phyloP scores from a whole-genome alignment of 345 rosid species.

The Ceriops zippeliana region DNA sequence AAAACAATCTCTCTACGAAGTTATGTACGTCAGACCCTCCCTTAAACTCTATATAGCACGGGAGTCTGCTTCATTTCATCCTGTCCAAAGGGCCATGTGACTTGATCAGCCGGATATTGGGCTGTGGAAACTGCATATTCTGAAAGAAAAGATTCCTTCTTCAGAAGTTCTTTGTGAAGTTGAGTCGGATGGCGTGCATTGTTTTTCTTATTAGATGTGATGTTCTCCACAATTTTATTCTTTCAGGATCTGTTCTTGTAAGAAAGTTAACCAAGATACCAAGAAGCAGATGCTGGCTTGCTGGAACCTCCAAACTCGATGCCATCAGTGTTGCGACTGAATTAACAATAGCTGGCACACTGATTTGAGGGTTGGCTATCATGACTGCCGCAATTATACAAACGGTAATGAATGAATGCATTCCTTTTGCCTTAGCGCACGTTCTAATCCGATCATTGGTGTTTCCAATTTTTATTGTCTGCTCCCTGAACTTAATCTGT shows the following conservation, averaged over 20 bases:
- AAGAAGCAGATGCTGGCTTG: slow-evolving; percentile 60
- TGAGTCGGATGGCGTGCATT: background rate
- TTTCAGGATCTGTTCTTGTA: slow-evolving; percentile 45
- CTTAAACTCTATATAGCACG: too few relatives aligned
- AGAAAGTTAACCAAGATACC: slow-evolving; percentile 60
- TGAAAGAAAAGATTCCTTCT: too few relatives aligned
- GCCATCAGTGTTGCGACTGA: slow-evolving; percentile 43
- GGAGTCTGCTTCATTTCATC: too few relatives aligned
- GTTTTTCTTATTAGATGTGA: background rate
- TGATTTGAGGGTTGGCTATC: slow-evolving; percentile 57
- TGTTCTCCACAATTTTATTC: background rate
- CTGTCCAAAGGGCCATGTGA: too few relatives aligned
- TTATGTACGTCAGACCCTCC: too few relatives aligned
- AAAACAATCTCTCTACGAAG: too few relatives aligned
- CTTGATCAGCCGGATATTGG: too few relatives aligned
- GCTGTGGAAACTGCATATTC: too few relatives aligned
- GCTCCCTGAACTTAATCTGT: background rate
- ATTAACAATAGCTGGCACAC: slow-evolving; percentile 55
- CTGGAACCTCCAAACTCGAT: slow-evolving; percentile 49
- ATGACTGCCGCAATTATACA: slow-evolving; percentile 74
- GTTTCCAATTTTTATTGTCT: background rate
- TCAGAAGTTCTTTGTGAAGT: too few relatives aligned
- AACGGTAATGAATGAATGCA: slow-evolving; percentile 41
- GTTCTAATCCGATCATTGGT: background rate
- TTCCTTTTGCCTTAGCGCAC: background rate